Base-by-base conservation (phyloP, 441 rosid genomes). In the Syzygium malaccense region DNA sequence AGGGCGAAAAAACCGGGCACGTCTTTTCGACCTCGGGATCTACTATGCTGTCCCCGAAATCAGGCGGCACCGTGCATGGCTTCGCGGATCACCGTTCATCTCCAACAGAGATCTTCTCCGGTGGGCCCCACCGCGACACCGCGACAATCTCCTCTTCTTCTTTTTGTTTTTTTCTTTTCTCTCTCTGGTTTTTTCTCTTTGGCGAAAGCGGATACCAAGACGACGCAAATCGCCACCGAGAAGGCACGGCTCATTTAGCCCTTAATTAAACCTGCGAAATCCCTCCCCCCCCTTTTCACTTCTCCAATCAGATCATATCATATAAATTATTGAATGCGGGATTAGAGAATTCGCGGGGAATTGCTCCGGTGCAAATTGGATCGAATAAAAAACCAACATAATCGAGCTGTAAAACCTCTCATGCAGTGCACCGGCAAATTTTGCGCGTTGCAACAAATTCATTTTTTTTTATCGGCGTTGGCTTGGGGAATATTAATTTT, bases 251-350 rank as follows among this genome's bases (percentile, higher is more conserved):
- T 60, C 68, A 60, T 60, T 45, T 45, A 45, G 48, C 48, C 48
- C 48, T 45, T 28, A 5, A 60, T 60, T 28, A 60, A 60, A 28
- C 33, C 68, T 1, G 9, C 33, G 18, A 60, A 28, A 14, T 28
- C 33, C 18, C 19, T 32, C 32, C 32, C n/a, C 7, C 66, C 32
- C 45, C 1, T 1, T 14, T 60, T 71, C 80, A 3, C 17, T 41
- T 37, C 26, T 10, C 14, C 17, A 0, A 33, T 19, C 20, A 0
- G 15, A 23, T 1, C 15, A 12, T 32, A 9, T 7, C 25, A 8
- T 20, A 8, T 17, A 17, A 55, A 17, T 6, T 3, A 19, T 55
- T 6, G 19, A 17, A 6, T 25, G 11, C 25, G 1, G 11, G 25
- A 8, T 55, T 1, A 4, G 26, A 56, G 4, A 20, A 32, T 4